Evolutionary conservation across 805 yeast species (phyloP), one percentile per base, ranked within the genome.

Genomic region (Schwanniomyces pseudopolymorphus): DNA sequence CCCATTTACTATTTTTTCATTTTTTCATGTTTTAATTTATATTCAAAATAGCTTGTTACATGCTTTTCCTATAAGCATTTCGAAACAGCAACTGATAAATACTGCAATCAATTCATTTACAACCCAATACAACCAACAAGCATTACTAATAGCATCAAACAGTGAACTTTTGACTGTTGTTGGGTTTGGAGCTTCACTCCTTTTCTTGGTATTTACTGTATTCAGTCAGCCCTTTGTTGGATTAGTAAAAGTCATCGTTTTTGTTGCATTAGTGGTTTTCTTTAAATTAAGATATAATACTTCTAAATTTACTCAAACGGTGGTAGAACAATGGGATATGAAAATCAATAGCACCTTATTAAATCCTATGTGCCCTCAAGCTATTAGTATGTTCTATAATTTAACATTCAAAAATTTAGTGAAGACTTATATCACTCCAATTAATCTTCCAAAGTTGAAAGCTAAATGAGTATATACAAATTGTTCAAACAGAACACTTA

Each of bases 261-360:
- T 64, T 24, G 60, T 49, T 1, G 39, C 58, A 4, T 53, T 69
- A 9, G 54, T 64, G 25, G 67, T 59, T 5, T 72, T 72, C 39
- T 51, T 67, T 45, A 70, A 68, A 47, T 60, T 70, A 45, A 61
- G 76, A 47, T 69, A 52, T 52, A 67, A 65, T 46, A 51, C 56
- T 9, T 69, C 63, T 46, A 59, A 56, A 48, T 67, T 61, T 51
- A 63, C 74, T 16, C 61, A 60, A 47, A 49, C 66, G 7, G 63
- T 83, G 7, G 62, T 83, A 39, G 64, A 66, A 11, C 75, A 75
- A 43, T 74, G 76, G 53, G 79, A 82, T 47, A 54, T 61, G 45
- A 69, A 64, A 50, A 57, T 75, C 16, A 75, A 69, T 47, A 50
- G 45, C 28, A 49, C 46, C 21, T 62, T 57, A 44, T 25, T 40